phyloP scores from a whole-genome alignment of 2,329 filamentous ascomycete species.

The Colletotrichum truncatum region DNA sequence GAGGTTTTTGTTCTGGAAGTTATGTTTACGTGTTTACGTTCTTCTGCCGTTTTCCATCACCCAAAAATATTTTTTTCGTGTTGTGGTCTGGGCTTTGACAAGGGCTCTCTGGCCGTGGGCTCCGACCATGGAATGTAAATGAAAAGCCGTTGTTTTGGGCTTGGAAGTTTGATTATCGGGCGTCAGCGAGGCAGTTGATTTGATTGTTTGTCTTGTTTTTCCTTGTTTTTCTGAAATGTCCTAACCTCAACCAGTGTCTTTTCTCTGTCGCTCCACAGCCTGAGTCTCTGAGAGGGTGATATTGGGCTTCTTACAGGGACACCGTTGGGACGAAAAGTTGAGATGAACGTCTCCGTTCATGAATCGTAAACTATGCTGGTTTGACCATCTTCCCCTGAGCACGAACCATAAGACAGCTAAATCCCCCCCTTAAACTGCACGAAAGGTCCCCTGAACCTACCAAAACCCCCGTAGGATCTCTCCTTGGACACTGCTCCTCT shows the following conservation, averaged over 20 bases:
- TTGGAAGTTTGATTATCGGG: constrained; percentile 23
- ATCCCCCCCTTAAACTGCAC: constrained; percentile 9
- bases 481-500: background rate
- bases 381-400: background rate
- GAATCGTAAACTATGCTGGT: constrained; percentile 16
- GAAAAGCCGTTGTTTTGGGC: constrained; percentile 7
- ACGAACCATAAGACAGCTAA: background rate
- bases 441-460: too few species aligned
- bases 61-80: background rate
- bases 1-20: background rate
- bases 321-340: constrained; percentile 24
- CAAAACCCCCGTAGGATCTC: background rate
- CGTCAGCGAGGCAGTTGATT: constrained; percentile 3
- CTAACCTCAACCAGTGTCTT: background rate
- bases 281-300: background rate
- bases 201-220: background rate
- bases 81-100: background rate
- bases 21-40: background rate
- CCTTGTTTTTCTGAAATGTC: background rate
- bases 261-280: background rate
- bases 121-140: constrained; percentile 22
- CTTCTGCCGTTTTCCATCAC: background rate
- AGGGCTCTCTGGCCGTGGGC: too few species aligned
- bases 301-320: constrained; percentile 24
- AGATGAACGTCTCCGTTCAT: constrained; percentile 23